Conservation (phyloP, 2,329 filamentous ascomycete species). For the Ophiostoma triangulosporum region DNA sequence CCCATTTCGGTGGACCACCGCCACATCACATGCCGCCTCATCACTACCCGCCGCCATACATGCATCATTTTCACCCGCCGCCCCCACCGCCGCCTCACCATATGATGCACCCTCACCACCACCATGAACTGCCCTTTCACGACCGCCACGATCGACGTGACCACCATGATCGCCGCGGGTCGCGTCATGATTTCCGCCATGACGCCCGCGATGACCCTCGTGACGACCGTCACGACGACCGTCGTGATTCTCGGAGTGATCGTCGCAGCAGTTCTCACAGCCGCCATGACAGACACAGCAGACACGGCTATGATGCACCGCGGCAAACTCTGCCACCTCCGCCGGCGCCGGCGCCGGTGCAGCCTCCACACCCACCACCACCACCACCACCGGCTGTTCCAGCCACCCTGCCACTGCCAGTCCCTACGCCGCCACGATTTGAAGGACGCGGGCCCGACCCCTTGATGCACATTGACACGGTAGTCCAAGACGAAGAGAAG, state of each 20-base stretch:
- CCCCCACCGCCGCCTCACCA: conserved; percentile 2
- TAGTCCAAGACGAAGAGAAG: conserved; percentile 1
- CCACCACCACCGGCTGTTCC: neutral
- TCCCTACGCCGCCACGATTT: neutral
- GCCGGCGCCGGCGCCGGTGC: neutral
- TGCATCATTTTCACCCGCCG: conserved; percentile 2
- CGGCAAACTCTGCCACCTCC: neutral
- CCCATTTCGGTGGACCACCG: neutral
- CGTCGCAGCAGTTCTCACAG: neutral
- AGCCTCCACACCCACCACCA: neutral
- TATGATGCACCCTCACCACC: conserved; percentile 6
- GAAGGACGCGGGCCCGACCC: neutral
- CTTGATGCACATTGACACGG: neutral
- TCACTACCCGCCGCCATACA: conserved; percentile 3
- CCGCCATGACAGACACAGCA: neutral
- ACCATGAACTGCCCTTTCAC: conserved; percentile 2
- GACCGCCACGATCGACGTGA: neutral
- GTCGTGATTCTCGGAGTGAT: neutral
- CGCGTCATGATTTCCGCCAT: neutral
- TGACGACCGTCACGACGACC: neutral
- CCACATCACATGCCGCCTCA: conserved; percentile 1
- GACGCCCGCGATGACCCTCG: conserved; percentile 1
- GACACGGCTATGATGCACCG: neutral
- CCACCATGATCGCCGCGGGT: neutral
- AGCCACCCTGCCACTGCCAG: neutral